Base-by-base conservation (phyloP, 768 basidiomycete genomes). In the Suillus luteus region DNA sequence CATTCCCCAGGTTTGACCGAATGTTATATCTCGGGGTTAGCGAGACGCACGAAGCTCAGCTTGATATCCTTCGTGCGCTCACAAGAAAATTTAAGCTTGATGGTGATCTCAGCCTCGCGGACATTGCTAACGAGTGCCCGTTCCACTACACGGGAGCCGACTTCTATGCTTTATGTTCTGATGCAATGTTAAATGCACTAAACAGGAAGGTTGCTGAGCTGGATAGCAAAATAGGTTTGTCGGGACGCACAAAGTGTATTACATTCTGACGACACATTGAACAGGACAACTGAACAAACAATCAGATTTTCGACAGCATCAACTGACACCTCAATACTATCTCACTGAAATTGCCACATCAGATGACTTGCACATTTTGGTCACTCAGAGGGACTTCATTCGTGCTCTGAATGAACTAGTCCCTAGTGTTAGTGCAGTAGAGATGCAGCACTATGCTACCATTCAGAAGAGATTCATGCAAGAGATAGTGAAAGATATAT, bases 81-180 rank as follows among this genome's bases (percentile, higher is more conserved):
- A 99, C 97, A 2, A 79, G 95, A 63, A 98, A 96, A 74, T 99
- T 99, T 81, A 86, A 84, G 41, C 83, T 98, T 31, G 84, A 92
- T 68, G 82, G 89, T 0, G 78, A 76, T 57, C 80, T 95, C 9
- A 79, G 88, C 68, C 83, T 99, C 8, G 73, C 75, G 22, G 65
- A 70, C 9, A 75, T 99, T 51, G 92, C 91, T 24, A 80, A 86
- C 33, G 77, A 79, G 40, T 99, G 96, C 65, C 90, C 94, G 0
- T 93, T 96, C 81, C 94, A 95, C 72, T 95, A 90, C 72, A 99
- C 97, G 2, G 97, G 97, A 51, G 97, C 97, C 48, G 97, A 99
- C 74, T 95, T 99, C 66, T 99, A 99, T 79, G 97, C 97, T 0
- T 80, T 99, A 10, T 99, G 97, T 75, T 92, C 95, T 6, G 96